Conservation (phyloP, 176 grass and related monocot genomes). For the Chrysopogon serrulatus region DNA sequence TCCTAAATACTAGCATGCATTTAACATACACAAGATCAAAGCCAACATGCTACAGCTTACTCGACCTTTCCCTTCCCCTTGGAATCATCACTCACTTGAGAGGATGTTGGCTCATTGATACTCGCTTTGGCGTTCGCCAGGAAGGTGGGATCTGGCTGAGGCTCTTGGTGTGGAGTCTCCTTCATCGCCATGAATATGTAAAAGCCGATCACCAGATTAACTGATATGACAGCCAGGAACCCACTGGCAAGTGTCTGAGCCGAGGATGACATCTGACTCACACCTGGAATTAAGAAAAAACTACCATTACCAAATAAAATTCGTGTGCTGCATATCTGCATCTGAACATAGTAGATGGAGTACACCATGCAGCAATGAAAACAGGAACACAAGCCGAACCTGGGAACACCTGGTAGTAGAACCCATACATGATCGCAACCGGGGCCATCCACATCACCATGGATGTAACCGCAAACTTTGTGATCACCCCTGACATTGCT, state of each 20-base stretch:
- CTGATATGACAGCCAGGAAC: conserved; percentile 84
- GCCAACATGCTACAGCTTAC: conserved; percentile 32
- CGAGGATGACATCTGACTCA: conserved; percentile 55
- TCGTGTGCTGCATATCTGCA: neutral
- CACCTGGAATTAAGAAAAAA: conserved; percentile 24
- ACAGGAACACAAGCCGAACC: conserved; percentile 40
- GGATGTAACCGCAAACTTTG: conserved; percentile 73
- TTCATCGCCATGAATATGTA: conserved; percentile 95
- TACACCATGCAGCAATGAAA: neutral
- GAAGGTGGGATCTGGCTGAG: conserved; percentile 84
- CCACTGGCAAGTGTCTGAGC: conserved; percentile 68
- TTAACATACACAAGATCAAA: neutral
- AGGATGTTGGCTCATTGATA: conserved; percentile 49
- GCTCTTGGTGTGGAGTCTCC: conserved; percentile 43
- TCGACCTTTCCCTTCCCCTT: conserved; percentile 71
- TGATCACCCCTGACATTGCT: conserved; percentile 67
- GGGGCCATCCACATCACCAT: conserved; percentile 88
- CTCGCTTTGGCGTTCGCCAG: conserved; percentile 82
- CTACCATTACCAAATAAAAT: neutral
- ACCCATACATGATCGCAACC: conserved; percentile 69
- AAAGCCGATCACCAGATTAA: conserved; percentile 74
- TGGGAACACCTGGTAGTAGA: conserved; percentile 73
- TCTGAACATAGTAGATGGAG: neutral
- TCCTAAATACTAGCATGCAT: neutral
- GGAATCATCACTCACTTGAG: conserved; percentile 43